Conservation (phyloP, 805 yeast species). For the Wickerhamomyces chaumierensis region DNA sequence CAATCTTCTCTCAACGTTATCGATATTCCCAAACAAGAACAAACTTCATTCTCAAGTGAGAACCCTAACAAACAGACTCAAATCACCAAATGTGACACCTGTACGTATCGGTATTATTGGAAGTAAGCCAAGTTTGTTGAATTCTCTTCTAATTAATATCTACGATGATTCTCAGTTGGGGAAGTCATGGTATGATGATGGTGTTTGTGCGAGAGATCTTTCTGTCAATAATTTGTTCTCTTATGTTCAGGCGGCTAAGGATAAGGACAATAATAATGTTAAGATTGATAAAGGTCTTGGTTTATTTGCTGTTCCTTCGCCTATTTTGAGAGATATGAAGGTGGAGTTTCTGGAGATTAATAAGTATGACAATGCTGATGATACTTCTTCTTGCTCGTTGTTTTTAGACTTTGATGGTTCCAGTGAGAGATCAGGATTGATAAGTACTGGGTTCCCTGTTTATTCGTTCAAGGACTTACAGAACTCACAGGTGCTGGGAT, state of each 20-base stretch:
- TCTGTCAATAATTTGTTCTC: no score
- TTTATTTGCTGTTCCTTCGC: constrained; percentile 20
- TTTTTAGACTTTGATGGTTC: constrained; percentile 16
- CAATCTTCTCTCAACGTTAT: constrained; percentile 3
- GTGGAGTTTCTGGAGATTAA: constrained; percentile 20
- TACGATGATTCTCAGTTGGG: constrained; percentile 16
- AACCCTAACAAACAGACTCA: constrained; percentile 8
- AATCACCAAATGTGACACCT: constrained; percentile 6
- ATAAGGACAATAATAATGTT: no score
- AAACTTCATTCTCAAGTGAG: constrained; percentile 18
- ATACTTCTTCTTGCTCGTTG: constrained; percentile 20
- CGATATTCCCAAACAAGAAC: constrained; percentile 14
- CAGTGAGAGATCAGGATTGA: constrained; percentile 1
- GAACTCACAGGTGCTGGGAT: constrained; percentile 3
- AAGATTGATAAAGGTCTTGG: constrained; percentile 2
- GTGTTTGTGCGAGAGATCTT: no score
- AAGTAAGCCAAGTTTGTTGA: constrained; percentile 14
- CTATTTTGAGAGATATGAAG: constrained; percentile 7
- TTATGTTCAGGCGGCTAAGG: constrained; percentile 7
- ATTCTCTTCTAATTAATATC: constrained; percentile 22
- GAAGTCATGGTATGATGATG: constrained; percentile 20
- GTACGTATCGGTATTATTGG: constrained; percentile 21
- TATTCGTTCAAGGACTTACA: constrained; percentile 9
- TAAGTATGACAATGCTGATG: background rate
- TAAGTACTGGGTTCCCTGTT: constrained; percentile 12